Percentiles rank a stretch among this genome's conserved stretches.
These are phyloP conservation scores for Acarospora socialis DNA, from an alignment of 2,329 filamentous ascomycete genomes.

Conservation along the genomic window DNA sequence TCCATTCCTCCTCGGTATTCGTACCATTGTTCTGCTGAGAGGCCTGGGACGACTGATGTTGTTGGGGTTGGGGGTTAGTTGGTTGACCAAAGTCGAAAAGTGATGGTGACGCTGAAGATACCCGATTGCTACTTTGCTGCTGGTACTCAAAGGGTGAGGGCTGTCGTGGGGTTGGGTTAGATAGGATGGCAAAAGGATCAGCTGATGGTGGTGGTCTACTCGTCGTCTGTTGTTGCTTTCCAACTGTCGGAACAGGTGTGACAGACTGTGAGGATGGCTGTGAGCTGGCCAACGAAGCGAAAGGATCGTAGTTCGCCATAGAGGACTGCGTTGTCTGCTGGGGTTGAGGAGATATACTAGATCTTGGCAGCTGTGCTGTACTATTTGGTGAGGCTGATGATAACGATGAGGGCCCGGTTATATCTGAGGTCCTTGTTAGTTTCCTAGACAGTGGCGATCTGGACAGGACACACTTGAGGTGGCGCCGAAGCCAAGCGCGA, in stretches of 20 bases:
- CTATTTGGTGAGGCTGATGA: constrained; percentile 32
- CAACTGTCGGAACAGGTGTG: constrained; percentile 32
- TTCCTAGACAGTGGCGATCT: constrained; percentile 2
- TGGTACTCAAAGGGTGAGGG: constrained; percentile 29
- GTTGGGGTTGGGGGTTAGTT: constrained; percentile 3
- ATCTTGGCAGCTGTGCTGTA: constrained; percentile 25
- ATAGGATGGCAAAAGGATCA: constrained; percentile 48
- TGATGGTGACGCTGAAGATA: constrained; percentile 19
- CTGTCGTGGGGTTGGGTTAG: constrained; percentile 37
- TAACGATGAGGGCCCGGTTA: constrained; percentile 48
- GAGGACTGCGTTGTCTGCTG: constrained; percentile 32
- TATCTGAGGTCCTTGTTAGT: constrained; percentile 31
- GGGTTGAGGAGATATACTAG: constrained; percentile 21
- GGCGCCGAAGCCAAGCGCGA: constrained; percentile 64
- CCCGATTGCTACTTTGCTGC: constrained; percentile 6
- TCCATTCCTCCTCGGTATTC: constrained; percentile 13
- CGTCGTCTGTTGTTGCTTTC: constrained; percentile 23
- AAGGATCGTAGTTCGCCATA: constrained; percentile 43
- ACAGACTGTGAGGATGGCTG: constrained; percentile 34
- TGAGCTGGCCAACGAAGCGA: constrained; percentile 36
- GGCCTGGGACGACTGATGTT: constrained; percentile 2
- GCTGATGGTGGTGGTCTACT: constrained; percentile 27
- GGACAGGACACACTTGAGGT: constrained; percentile 45
- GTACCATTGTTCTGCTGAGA: constrained; percentile 10
- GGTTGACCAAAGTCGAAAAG: constrained; percentile 22